These are phyloP conservation scores for Ophiostoma novo-ulmi DNA, from an alignment of 2,329 filamentous ascomycete species.

Conservation along the genomic window DNA sequence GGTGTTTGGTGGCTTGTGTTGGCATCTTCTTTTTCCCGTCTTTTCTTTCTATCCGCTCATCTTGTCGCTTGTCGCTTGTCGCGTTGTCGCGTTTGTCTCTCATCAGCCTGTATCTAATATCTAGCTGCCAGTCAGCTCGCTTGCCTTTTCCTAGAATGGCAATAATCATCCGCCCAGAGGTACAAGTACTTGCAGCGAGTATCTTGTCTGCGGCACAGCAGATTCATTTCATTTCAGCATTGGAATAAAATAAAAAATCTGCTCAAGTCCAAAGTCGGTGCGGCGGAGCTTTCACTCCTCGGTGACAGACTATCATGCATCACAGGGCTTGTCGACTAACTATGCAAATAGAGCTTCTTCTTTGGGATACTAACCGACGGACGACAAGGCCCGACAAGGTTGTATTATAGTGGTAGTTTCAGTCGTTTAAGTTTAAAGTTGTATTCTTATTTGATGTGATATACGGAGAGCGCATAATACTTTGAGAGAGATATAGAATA, in stretches of 20 bases:
- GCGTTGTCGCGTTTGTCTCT: neutral
- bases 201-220: constrained; percentile 3
- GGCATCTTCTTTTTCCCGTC: no score
- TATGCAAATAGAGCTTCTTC: neutral
- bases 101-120: neutral
- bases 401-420: neutral
- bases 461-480: neutral
- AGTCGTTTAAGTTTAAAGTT: neutral
- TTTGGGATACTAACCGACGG: neutral
- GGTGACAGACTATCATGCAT: neutral
- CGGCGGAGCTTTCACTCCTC: neutral
- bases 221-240: neutral
- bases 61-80: neutral
- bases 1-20: no score
- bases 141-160: constrained; percentile 1
- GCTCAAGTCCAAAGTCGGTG: no score
- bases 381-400: neutral
- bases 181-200: neutral
- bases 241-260: no score
- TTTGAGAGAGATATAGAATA: no score
- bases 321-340: neutral
- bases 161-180: neutral
- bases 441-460: neutral
- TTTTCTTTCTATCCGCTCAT: neutral
- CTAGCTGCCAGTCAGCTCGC: constrained; percentile 1